Percentiles rank a stretch among this genome's conserved stretches.
These are phyloP conservation scores for Camellia oleifera DNA, from an alignment of 179 eudicot species.

Conservation along the genomic window DNA sequence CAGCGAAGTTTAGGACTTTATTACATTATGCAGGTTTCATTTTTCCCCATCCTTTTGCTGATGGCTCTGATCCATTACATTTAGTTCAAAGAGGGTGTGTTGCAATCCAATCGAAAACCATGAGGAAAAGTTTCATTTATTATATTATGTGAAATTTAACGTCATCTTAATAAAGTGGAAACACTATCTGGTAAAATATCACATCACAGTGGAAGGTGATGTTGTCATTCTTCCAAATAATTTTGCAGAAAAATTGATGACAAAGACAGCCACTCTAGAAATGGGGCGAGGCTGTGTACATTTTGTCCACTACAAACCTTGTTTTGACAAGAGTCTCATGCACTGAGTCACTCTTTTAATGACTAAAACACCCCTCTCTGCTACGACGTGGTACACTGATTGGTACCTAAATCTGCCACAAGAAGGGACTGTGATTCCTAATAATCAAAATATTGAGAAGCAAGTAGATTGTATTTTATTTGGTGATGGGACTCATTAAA, in stretches of 20 bases:
- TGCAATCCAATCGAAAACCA: neutral
- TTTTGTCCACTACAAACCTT: neutral
- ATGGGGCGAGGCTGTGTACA: too few species aligned
- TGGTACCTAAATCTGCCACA: neutral
- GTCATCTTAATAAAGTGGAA: neutral
- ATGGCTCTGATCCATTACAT: neutral
- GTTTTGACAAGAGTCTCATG: neutral
- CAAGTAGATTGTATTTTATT: slow-evolving; percentile 13
- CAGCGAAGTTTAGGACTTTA: neutral
- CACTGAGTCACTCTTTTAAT: neutral
- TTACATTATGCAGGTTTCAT: neutral
- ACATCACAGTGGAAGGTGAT: slow-evolving; percentile 17
- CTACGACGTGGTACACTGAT: slow-evolving; percentile 16
- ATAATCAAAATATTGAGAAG: neutral
- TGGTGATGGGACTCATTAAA: slow-evolving; percentile 17
- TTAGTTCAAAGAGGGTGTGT: neutral
- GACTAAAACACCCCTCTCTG: slow-evolving; percentile 14
- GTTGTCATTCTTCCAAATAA: slow-evolving; percentile 2
- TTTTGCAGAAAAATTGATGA: neutral
- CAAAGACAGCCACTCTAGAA: too few species aligned
- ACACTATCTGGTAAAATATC: slow-evolving; percentile 15
- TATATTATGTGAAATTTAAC: neutral
- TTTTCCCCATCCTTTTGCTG: slow-evolving; percentile 3
- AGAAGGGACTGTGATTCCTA: slow-evolving; percentile 1
- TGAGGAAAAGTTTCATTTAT: neutral